Evolutionary conservation across 176 grass and related monocot genomes (phyloP).

Genomic region (Calamus simplicifolius): DNA sequence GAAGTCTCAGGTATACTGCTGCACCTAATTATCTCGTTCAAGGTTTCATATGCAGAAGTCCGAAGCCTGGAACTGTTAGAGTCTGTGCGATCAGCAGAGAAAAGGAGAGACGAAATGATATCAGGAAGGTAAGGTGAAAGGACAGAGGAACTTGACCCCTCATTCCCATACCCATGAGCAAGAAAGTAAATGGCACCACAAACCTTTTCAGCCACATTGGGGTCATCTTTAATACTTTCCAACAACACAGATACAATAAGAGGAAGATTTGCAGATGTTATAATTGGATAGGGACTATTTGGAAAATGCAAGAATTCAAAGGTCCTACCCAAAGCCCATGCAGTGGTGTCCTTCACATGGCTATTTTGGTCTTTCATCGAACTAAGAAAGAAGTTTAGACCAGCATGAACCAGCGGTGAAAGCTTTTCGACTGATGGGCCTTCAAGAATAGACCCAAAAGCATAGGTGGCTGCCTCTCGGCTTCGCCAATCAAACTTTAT

Average conservation of each 20-base stretch:
- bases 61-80: constrained; percentile 56
- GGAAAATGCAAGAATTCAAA: constrained; percentile 85
- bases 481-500: constrained; percentile 63
- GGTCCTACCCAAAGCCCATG: constrained; percentile 85
- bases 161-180: constrained; percentile 68
- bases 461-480: constrained; percentile 83
- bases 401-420: constrained; percentile 42
- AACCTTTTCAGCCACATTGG: constrained; percentile 82
- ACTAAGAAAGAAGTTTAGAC: constrained; percentile 68
- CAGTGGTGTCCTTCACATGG: constrained; percentile 86
- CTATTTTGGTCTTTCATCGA: constrained; percentile 68
- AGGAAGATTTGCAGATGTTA: constrained; percentile 71
- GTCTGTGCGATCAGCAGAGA: constrained; percentile 67
- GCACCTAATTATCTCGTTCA: constrained; percentile 89
- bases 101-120: constrained; percentile 59
- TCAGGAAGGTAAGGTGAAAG: constrained; percentile 80
- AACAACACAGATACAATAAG: constrained; percentile 66
- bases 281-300: constrained; percentile 45
- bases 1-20: constrained; percentile 57
- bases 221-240: constrained; percentile 74
- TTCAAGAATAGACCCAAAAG: constrained; percentile 97
- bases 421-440: constrained; percentile 79
- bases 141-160: constrained; percentile 34
- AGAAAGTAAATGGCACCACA: constrained; percentile 90
- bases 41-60: constrained; percentile 75